Evolutionary conservation across 2,329 filamentous ascomycete species (phyloP).

Genomic region (Didymella pomorum): DNA sequence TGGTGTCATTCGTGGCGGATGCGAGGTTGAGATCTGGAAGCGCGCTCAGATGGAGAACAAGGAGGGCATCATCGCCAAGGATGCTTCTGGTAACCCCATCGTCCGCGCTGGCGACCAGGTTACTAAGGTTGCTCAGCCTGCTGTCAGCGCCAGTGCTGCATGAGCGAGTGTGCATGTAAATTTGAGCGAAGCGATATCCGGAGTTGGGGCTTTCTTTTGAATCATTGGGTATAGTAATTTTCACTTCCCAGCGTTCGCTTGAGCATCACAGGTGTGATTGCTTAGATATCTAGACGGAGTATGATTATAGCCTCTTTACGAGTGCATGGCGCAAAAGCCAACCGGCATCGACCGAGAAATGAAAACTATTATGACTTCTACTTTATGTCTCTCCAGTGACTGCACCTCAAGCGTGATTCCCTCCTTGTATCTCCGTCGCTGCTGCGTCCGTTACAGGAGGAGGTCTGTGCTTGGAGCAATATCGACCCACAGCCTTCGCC

Average conservation of each 20-base stretch:
- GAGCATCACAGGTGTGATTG: conserved; percentile 28
- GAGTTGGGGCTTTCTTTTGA: conserved; percentile 41
- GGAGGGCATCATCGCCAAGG: conserved; percentile 80
- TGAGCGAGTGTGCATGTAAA: conserved; percentile 47
- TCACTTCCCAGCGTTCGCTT: conserved; percentile 44
- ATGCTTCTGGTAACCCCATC: conserved; percentile 81
- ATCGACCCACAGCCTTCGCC: background rate
- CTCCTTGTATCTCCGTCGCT: background rate
- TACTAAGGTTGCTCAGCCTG: conserved; percentile 81
- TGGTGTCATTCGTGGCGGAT: conserved; percentile 54
- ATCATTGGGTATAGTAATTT: conserved; percentile 35
- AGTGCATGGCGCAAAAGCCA: conserved; percentile 29
- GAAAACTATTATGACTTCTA: conserved; percentile 24
- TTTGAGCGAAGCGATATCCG: conserved; percentile 44
- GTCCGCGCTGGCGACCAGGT: conserved; percentile 85
- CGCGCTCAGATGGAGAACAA: conserved; percentile 62
- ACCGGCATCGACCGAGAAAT: conserved; percentile 31
- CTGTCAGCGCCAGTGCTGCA: conserved; percentile 84
- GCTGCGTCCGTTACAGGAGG: conserved; percentile 1
- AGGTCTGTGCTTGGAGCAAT: conserved; percentile 3
- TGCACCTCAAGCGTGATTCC: background rate
- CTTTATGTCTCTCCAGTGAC: background rate
- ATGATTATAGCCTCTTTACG: conserved; percentile 36
- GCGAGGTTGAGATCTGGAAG: conserved; percentile 57
- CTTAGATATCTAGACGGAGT: conserved; percentile 41